Percentiles rank a stretch among this genome's conserved stretches.
Conservation (phyloP, 257 asterid species). For the Buddleja alternifolia region DNA sequence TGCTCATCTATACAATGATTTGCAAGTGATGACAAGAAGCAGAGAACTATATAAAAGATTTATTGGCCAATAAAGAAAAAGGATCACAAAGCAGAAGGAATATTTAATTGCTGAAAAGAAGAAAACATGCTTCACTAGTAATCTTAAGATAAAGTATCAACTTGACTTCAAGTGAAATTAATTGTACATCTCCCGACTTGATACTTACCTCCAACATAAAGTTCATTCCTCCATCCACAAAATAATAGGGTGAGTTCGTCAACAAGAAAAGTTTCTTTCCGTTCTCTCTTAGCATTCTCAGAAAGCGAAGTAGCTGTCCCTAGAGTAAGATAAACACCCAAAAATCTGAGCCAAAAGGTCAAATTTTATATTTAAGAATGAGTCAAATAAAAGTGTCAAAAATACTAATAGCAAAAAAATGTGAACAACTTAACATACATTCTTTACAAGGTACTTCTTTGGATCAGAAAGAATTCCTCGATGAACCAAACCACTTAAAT, state of each 20-base stretch:
- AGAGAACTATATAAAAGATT: too few species aligned
- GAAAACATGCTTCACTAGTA: not conserved
- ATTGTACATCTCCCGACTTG: conserved; percentile 12
- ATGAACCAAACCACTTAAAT: conserved; percentile 85
- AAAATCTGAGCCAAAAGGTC: conserved; percentile 19
- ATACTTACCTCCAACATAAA: conserved; percentile 82
- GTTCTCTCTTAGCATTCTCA: conserved; percentile 80
- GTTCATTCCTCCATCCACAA: conserved; percentile 98
- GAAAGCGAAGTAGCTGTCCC: conserved; percentile 73
- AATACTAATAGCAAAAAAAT: not conserved
- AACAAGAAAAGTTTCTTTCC: conserved; percentile 93
- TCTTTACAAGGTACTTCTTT: conserved; percentile 77
- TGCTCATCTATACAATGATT: too few species aligned
- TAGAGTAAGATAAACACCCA: conserved; percentile 40
- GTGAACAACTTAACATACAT: conserved; percentile 55
- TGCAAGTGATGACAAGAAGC: too few species aligned
- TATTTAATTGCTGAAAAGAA: not conserved
- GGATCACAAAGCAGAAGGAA: not conserved
- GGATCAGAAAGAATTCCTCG: conserved; percentile 88
- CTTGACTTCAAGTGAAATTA: conserved; percentile 17
- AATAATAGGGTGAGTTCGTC: conserved; percentile 92
- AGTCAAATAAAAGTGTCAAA: not conserved
- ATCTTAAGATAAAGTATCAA: not conserved
- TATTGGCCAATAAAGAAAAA: not conserved
- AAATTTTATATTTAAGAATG: conserved; percentile 12